phyloP scores from a whole-genome alignment of 2,329 filamentous ascomycete genomes.

The Hymenoscyphus fraxineus region DNA sequence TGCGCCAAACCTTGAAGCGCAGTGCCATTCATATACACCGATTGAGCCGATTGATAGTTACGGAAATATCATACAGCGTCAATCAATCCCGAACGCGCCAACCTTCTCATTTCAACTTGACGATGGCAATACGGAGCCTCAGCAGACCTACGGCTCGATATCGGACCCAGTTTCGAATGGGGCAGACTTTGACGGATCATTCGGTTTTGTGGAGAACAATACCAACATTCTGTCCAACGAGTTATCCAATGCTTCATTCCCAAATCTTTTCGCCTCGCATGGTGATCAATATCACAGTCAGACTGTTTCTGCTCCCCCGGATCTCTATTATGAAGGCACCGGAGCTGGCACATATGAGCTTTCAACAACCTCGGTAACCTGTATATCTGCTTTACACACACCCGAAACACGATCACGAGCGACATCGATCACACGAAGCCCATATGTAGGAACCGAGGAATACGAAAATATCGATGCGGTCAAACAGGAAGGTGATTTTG shows the following conservation, averaged over 20 bases:
- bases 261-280: not conserved
- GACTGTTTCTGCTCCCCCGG: not conserved
- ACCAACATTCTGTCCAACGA: not conserved
- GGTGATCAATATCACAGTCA: not conserved
- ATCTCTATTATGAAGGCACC: not conserved
- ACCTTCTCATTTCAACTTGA: not conserved
- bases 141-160: not conserved
- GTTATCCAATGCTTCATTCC: not conserved
- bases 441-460: slow-evolving; percentile 1
- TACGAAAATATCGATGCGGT: not conserved
- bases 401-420: not conserved
- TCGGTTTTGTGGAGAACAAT: not conserved
- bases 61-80: not conserved
- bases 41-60: slow-evolving; percentile 1
- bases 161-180: not conserved
- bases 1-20: not conserved
- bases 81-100: not conserved
- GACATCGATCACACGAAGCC: not conserved
- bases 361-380: not conserved
- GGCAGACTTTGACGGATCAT: not conserved
- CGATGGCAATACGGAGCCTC: not conserved
- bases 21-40: slow-evolving; percentile 2
- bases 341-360: not conserved
- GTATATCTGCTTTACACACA: not conserved
- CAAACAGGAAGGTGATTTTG: not conserved